Percentiles rank a stretch among this genome's conserved stretches.
Conservation (phyloP, 768 basidiomycete species). For the Tricholoma terreum region DNA sequence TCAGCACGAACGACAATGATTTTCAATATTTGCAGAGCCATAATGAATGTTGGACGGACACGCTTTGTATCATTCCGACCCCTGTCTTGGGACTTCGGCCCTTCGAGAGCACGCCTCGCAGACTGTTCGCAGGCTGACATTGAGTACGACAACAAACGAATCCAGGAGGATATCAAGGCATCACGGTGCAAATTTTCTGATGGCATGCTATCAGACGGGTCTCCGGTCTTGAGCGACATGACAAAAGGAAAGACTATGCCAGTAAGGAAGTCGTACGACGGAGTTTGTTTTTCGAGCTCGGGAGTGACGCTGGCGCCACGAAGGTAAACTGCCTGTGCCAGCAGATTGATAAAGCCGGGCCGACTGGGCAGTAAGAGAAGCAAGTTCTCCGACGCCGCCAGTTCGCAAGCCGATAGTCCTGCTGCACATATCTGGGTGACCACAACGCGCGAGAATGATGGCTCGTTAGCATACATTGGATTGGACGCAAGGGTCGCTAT, state of each 20-base stretch:
- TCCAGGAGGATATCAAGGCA: conserved; percentile 50
- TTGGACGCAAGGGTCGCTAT: conserved; percentile 44
- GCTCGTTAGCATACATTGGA: conserved; percentile 49
- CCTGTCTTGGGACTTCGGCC: conserved; percentile 47
- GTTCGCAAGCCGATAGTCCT: conserved; percentile 46
- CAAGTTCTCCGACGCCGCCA: conserved; percentile 39
- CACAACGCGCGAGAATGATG: conserved; percentile 45
- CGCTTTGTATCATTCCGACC: conserved; percentile 19
- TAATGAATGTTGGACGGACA: conserved; percentile 40
- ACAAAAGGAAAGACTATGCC: conserved; percentile 63
- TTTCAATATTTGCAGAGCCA: conserved; percentile 67
- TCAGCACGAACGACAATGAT: conserved; percentile 61
- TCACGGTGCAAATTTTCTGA: conserved; percentile 46
- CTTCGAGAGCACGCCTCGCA: conserved; percentile 25
- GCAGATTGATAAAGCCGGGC: conserved; percentile 35
- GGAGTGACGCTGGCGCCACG: conserved; percentile 50
- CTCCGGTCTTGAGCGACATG: conserved; percentile 48
- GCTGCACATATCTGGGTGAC: conserved; percentile 44
- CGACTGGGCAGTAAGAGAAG: conserved; percentile 41
- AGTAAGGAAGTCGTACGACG: conserved; percentile 60
- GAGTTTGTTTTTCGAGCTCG: conserved; percentile 51
- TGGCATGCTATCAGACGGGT: conserved; percentile 36
- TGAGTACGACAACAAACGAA: conserved; percentile 57
- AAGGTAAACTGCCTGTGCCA: conserved; percentile 46
- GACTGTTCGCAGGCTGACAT: conserved; percentile 50